Evolutionary conservation across 257 asterid species (phyloP).

Genomic region (Solanum etuberosum): DNA sequence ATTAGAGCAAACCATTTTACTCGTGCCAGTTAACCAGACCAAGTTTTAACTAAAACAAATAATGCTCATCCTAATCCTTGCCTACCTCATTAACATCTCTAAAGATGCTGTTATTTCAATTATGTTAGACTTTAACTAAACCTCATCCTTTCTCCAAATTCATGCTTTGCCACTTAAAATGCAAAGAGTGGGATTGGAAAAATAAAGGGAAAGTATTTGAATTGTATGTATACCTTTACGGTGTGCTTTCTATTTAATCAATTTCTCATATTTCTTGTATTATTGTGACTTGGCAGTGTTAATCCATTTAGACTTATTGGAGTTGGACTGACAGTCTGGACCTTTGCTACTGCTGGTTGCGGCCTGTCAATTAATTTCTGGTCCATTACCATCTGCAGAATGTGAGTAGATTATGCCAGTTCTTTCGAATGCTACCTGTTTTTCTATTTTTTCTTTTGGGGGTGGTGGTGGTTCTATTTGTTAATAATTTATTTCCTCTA

Average conservation of each 20-base stretch:
- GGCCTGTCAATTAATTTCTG: conserved; percentile 56
- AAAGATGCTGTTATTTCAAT: background rate
- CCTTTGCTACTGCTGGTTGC: conserved; percentile 66
- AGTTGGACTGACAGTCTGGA: conserved; percentile 72
- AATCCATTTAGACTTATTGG: conserved; percentile 83
- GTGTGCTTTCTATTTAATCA: background rate
- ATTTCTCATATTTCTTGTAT: background rate
- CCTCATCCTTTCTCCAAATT: background rate
- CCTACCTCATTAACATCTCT: background rate
- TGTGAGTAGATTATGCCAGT: conserved; percentile 35
- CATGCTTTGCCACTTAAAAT: background rate
- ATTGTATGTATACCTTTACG: background rate
- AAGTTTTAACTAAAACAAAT: background rate
- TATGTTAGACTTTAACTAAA: background rate
- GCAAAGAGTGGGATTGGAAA: background rate
- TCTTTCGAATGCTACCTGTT: background rate
- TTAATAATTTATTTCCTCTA: background rate
- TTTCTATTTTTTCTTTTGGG: background rate
- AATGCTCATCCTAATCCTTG: background rate
- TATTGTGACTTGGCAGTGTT: conserved; percentile 42
- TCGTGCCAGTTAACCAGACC: background rate
- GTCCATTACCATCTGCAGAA: conserved; percentile 54
- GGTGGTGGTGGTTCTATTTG: background rate
- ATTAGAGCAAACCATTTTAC: background rate
- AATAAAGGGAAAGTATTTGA: background rate